These are phyloP conservation scores for Xanthoconium separans DNA, from an alignment of 1,284 basidiomycete genomes.

Conservation along the genomic window DNA sequence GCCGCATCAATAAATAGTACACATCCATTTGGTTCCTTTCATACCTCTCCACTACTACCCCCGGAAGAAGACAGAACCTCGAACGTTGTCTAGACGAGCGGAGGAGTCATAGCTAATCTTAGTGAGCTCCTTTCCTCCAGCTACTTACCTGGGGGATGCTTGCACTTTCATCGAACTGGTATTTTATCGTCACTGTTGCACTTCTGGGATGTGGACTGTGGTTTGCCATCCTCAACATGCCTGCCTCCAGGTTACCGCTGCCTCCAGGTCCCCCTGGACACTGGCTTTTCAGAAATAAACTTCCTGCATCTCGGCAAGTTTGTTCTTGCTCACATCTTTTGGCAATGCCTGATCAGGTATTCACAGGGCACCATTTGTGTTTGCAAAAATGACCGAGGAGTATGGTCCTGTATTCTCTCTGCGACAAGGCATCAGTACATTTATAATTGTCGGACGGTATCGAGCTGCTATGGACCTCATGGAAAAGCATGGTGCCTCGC, in stretches of 20 bases:
- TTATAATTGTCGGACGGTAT: slow-evolving; percentile 12
- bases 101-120: no score
- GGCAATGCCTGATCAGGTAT: background rate
- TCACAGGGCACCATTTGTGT: slow-evolving; percentile 11
- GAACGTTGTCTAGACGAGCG: no score
- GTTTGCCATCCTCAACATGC: background rate
- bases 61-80: no score
- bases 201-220: slow-evolving; percentile 4
- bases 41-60: no score
- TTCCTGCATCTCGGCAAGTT: slow-evolving; percentile 14
- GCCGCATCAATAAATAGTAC: no score
- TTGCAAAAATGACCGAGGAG: slow-evolving; percentile 17
- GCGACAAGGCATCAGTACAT: slow-evolving; percentile 10
- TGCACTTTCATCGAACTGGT: background rate
- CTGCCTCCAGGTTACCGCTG: background rate
- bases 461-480: no score
- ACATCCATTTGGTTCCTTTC: no score
- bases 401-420: slow-evolving; percentile 24
- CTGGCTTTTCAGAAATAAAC: slow-evolving; percentile 15
- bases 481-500: no score
- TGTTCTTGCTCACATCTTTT: no score
- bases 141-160: no score
- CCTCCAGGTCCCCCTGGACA: slow-evolving; percentile 20
- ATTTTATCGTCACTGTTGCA: background rate
- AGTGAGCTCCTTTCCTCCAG: no score